Evolutionary conservation across 495 filamentous ascomycete species (phyloP), one percentile per base, ranked within the genome.

Genomic region (Podospora didyma): DNA sequence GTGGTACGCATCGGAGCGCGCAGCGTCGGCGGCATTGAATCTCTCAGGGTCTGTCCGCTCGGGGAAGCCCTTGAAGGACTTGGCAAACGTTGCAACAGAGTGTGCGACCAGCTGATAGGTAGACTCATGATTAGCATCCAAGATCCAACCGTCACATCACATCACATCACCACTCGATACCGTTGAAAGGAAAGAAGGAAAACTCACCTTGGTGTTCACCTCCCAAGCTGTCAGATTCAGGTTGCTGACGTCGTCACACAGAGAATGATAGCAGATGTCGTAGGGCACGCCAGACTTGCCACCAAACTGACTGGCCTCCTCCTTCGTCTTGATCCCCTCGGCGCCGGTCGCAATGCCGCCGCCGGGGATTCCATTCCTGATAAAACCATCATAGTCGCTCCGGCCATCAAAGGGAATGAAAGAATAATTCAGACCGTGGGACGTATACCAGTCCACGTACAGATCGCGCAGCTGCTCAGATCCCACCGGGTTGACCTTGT

Each of bases 331-430:
- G 42, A 83, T 73, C 49, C 82, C 78, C 54, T 86, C 78, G 2
- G 77, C 82, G 9, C 82, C 88, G 41, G 89, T 82, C 2, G 84
- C 80, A 62, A 83, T 81, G 42, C 80, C 82, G 34, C 81, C 80
- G 9, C 71, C 79, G 11, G 81, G 80, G 44, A 81, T 82, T 1
- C 73, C 75, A 39, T 77, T 67, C 16, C 70, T 67, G 55, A 83
- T 79, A 62, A 83, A 83, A 12, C 73, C 78, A 41, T 78, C 78
- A 47, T 83, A 83, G 57, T 83, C 81, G 57, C 77, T 80, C 23
- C 81, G 76, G 17, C 80, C 81, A 55, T 83, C 80, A 53, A 80
- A 81, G 0, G 77, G 70, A 51, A 82, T 80, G 50, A 76, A 78
- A 1, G 76, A 80, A 53, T 75, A 75, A 54, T 82, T 81, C 24